Evolutionary conservation across 2,329 filamentous ascomycete species (phyloP).

Genomic region (Diaporthe sp.): DNA sequence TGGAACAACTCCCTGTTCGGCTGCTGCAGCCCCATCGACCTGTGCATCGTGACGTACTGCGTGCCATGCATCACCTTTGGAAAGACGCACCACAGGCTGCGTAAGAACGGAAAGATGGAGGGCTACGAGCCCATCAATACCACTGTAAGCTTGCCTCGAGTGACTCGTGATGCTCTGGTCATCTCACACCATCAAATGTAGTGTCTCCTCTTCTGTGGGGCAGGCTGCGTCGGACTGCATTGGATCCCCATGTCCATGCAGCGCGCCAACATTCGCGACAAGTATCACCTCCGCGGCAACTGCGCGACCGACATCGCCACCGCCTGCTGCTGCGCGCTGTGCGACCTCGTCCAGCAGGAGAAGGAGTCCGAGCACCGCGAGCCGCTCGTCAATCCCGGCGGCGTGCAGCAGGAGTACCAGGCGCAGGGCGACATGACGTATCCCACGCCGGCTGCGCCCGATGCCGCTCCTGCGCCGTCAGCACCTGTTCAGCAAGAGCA

Average conservation of each 20-base stretch:
- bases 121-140: constrained; percentile 62
- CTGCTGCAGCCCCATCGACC: constrained; percentile 59
- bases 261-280: constrained; percentile 58
- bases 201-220: constrained; percentile 60
- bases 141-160: constrained; percentile 51
- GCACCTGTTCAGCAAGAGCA: constrained; percentile 1
- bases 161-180: background rate
- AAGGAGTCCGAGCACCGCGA: constrained; percentile 59
- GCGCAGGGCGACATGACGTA: constrained; percentile 46
- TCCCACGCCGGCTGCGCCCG: background rate
- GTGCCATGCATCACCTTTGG: constrained; percentile 62
- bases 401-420: constrained; percentile 49
- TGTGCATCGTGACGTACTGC: constrained; percentile 60
- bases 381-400: constrained; percentile 38
- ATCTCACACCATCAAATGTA: constrained; percentile 13
- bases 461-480: background rate
- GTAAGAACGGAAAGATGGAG: constrained; percentile 53
- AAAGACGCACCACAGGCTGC: constrained; percentile 61
- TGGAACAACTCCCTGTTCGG: constrained; percentile 58
- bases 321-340: constrained; percentile 60
- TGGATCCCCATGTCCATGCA: constrained; percentile 60
- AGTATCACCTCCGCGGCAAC: constrained; percentile 59
- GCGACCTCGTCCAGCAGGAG: constrained; percentile 59
- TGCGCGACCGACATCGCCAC: constrained; percentile 56
- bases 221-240: constrained; percentile 54